Evolutionary conservation across 2,329 filamentous ascomycete genomes (phyloP), one percentile per base, ranked within the genome.

Genomic region (Talaromyces albobiverticillius): DNA sequence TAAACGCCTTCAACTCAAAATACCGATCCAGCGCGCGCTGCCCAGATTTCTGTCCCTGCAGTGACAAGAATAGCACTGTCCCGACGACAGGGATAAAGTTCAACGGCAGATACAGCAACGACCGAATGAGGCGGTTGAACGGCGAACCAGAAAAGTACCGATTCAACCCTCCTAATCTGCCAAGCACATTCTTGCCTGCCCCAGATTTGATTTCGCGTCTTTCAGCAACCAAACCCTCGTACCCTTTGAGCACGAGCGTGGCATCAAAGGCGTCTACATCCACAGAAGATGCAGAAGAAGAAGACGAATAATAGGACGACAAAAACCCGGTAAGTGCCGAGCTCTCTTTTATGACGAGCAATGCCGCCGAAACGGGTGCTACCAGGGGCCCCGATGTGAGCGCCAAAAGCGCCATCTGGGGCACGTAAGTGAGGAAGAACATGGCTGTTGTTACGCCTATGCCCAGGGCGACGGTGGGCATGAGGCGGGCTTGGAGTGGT

Each of bases 41-140:
- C 2, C 80, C 83, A 23, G 74, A 68, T 55, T 75, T 76, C 63
- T 70, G 71, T 71, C 87, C 88, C 71, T 96, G 90, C 14, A 95
- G 68, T 25, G 88, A 69, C 31, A 96, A 81, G 70, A 95, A 97
- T 4, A 91, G 75, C 7, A 85, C 76, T 0, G 92, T 96, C 5
- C 93, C 93, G 16, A 96, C 83, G 0, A 96, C 81, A 0, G 93
- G 93, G 50, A 97, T 91, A 67, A 96, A 91, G 75, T 96, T 97
- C 57, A 97, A 79, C 10, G 93, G 92, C 40, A 96, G 78, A 68
- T 95, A 94, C 74, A 96, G 82, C 59, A 95, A 67, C 64, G 93
- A 93, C 40, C 89, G 80, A 36, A 96, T 75, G 42, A 96, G 71
- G 22, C n/a, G n/a, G 16, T 52, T 34, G 20, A 46, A 1, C 8